These are phyloP conservation scores for Podila epigama DNA, from an alignment of 192 early-diverging fungal genomes.

Conservation along the genomic window DNA sequence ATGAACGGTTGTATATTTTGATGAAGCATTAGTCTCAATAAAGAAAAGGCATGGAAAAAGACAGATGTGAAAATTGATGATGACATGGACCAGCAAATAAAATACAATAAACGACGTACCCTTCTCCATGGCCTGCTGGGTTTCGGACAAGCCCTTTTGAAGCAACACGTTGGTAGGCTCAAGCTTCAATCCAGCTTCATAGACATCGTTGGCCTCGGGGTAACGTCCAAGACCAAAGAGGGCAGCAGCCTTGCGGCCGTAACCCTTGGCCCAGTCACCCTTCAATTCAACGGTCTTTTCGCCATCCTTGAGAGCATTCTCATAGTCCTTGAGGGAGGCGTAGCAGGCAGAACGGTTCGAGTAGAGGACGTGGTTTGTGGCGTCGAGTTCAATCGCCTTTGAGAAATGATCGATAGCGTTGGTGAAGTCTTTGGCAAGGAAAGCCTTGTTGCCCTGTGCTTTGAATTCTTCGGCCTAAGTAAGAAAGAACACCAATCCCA, in stretches of 20 bases:
- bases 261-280: constrained; percentile 88
- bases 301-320: constrained; percentile 82
- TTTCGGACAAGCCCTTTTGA: constrained; percentile 80
- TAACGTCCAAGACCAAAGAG: constrained; percentile 75
- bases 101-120: too few species aligned
- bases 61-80: too few species aligned
- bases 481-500: too few species aligned
- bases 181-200: constrained; percentile 76
- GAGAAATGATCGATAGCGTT: constrained; percentile 83
- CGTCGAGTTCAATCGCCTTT: constrained; percentile 85
- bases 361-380: constrained; percentile 90
- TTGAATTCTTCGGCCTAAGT: constrained; percentile 53
- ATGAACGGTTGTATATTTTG: background rate
- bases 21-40: background rate
- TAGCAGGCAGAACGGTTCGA: constrained; percentile 92
- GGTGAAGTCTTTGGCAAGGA: constrained; percentile 77
- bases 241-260: constrained; percentile 89
- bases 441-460: constrained; percentile 82
- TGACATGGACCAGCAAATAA: too few species aligned
- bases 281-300: constrained; percentile 86
- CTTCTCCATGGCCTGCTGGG: constrained; percentile 65
- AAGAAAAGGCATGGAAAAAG: background rate
- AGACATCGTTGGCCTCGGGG: constrained; percentile 79
- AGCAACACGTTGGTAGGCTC: constrained; percentile 82
- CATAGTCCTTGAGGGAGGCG: constrained; percentile 79